Conservation (phyloP, 2,329 filamentous ascomycete species). For the Verruconis gallopava region DNA sequence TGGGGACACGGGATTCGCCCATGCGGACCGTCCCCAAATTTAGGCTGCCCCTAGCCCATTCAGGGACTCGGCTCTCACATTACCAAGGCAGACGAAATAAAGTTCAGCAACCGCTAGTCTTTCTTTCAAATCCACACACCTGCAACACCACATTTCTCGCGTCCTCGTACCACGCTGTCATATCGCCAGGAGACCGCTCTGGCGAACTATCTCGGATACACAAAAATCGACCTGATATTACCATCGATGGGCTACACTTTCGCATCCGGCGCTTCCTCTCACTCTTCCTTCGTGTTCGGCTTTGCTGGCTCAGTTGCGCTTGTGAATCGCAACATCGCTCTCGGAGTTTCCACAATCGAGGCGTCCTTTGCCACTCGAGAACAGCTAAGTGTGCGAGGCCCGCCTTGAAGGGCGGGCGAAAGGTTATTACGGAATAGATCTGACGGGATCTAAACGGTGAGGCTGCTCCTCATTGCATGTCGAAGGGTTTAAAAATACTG, state of each 20-base stretch:
- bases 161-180: background rate
- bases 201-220: background rate
- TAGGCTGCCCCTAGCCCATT: background rate
- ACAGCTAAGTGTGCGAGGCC: background rate
- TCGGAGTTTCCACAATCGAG: background rate
- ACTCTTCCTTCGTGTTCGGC: background rate
- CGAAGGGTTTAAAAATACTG: no score
- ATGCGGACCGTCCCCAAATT: background rate
- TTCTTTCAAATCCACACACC: background rate
- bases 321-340: background rate
- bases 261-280: background rate
- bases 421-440: no score
- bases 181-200: background rate
- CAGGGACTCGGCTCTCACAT: background rate
- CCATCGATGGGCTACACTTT: background rate
- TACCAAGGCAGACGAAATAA: background rate
- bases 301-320: background rate
- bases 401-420: background rate
- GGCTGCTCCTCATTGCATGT: no score
- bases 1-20: no score
- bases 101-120: background rate
- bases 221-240: background rate
- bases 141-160: constrained; percentile 1
- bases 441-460: no score
- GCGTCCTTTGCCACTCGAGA: background rate